These are phyloP conservation scores for Ballota nigra DNA, from an alignment of 257 asterid genomes.

Conservation along the genomic window DNA sequence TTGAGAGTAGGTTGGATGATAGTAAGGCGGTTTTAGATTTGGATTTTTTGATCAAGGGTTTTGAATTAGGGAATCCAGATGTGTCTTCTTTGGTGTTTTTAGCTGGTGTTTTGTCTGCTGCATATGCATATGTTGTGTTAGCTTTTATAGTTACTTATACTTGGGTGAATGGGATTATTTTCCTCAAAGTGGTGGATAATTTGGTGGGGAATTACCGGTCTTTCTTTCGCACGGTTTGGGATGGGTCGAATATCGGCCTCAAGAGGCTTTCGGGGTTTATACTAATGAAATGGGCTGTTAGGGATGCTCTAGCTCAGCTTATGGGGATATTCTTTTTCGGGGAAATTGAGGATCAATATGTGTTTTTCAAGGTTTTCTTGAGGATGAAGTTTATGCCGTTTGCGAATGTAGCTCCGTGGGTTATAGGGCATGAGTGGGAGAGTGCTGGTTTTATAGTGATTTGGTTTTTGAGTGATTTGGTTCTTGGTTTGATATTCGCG, in stretches of 20 bases:
- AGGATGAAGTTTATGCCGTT: slow-evolving; percentile 79
- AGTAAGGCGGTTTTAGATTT: slow-evolving; percentile 50
- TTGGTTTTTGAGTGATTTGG: slow-evolving; percentile 71
- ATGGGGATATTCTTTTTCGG: slow-evolving; percentile 67
- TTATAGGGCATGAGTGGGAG: slow-evolving; percentile 76
- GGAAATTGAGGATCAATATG: slow-evolving; percentile 73
- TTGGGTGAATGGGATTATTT: slow-evolving; percentile 72
- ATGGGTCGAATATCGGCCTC: slow-evolving; percentile 71
- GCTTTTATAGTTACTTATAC: slow-evolving; percentile 74
- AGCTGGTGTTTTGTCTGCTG: slow-evolving; percentile 50
- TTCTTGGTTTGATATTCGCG: slow-evolving; percentile 67
- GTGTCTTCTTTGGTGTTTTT: slow-evolving; percentile 54
- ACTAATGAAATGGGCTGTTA: slow-evolving; percentile 91
- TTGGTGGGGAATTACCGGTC: slow-evolving; percentile 57
- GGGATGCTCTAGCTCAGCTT: slow-evolving; percentile 80
- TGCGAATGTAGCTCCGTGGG: slow-evolving; percentile 71
- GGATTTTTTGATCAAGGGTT: slow-evolving; percentile 64
- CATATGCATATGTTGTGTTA: slow-evolving; percentile 66
- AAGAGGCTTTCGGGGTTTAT: slow-evolving; percentile 77
- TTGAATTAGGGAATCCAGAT: slow-evolving; percentile 65
- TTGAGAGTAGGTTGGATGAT: slow-evolving; percentile 38
- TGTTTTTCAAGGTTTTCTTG: slow-evolving; percentile 61
- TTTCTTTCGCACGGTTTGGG: slow-evolving; percentile 59
- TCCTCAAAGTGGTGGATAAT: slow-evolving; percentile 66
- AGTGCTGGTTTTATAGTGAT: slow-evolving; percentile 53